A percentile compares a stretch with the other conserved stretches of the same genome.
phyloP scores from a whole-genome alignment of 108 stramenopile genomes.

The Tribonema minus region DNA sequence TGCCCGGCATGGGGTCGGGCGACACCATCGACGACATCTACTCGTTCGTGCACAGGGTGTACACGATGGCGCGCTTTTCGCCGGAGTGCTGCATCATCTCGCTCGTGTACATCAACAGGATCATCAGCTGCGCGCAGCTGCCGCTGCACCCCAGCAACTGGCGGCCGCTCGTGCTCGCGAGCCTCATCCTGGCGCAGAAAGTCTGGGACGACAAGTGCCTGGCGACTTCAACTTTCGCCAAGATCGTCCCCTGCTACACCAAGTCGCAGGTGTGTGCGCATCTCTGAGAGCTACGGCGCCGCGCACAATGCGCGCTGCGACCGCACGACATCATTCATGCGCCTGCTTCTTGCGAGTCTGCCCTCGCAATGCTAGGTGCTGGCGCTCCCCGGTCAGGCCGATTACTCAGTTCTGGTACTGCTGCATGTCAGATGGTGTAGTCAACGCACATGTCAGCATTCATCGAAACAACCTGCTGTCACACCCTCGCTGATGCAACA shows the following conservation, averaged over 20 bases:
- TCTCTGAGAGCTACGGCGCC: too few species aligned
- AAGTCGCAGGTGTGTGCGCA: neutral
- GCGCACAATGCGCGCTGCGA: too few species aligned
- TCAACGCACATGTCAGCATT: too few species aligned
- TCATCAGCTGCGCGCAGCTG: neutral
- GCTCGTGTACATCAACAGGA: constrained; percentile 37
- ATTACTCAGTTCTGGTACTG: neutral
- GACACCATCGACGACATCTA: neutral
- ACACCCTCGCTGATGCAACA: too few species aligned
- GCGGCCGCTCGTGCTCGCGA: constrained; percentile 14
- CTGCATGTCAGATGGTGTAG: too few species aligned
- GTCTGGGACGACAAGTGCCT: constrained; percentile 44
- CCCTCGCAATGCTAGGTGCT: too few species aligned
- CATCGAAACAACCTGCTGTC: too few species aligned
- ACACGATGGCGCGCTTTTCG: neutral
- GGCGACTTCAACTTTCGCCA: neutral
- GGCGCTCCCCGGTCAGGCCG: too few species aligned
- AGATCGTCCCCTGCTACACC: neutral
- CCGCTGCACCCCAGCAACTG: constrained; percentile 33
- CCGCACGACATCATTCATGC: too few species aligned
- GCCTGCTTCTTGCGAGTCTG: too few species aligned
- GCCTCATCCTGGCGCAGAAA: constrained; percentile 36
- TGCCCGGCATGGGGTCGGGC: neutral
- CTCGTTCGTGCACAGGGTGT: neutral
- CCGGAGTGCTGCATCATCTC: constrained; percentile 33